A percentile compares a stretch with the other conserved stretches of the same genome.
Evolutionary conservation across 352 stramenopile species (phyloP).

Genomic region (Aphanomyces euteiches): DNA sequence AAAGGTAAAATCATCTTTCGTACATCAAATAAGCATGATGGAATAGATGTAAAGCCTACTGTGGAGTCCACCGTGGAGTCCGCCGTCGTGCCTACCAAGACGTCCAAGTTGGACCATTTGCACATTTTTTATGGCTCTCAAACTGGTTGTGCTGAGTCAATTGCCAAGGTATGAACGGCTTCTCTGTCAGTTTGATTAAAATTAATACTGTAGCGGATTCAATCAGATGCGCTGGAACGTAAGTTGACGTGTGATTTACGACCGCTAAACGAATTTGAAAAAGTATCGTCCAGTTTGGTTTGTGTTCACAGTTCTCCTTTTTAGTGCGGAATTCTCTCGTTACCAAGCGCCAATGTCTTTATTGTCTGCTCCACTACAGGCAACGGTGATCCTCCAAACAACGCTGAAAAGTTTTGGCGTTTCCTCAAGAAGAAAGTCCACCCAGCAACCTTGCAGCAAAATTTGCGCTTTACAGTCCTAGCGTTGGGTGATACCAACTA

Average conservation of each 20-base stretch:
- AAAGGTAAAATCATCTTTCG: too few relatives aligned
- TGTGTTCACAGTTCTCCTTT: not conserved
- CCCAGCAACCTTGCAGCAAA: conserved; percentile 65
- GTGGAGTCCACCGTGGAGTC: too few relatives aligned
- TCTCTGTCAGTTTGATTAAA: not conserved
- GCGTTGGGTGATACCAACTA: conserved; percentile 97
- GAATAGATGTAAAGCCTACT: too few relatives aligned
- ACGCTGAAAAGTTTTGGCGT: conserved; percentile 89
- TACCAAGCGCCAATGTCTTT: conserved; percentile 55
- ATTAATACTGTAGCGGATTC: conserved; percentile 48
- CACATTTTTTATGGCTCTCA: conserved; percentile 81
- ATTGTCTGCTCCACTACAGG: conserved; percentile 93
- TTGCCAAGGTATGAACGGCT: conserved; percentile 56
- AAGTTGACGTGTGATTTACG: conserved; percentile 50
- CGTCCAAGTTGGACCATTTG: not conserved
- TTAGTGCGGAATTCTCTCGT: conserved; percentile 45
- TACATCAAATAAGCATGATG: too few relatives aligned
- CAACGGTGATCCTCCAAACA: conserved; percentile 94
- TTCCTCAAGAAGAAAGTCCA: conserved; percentile 87
- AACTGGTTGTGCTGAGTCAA: conserved; percentile 83
- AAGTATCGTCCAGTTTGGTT: conserved; percentile 34
- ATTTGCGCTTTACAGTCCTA: conserved; percentile 84
- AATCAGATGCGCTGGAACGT: conserved; percentile 55
- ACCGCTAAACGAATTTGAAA: conserved; percentile 68
- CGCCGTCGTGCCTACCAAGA: not conserved